A percentile compares a stretch with the other conserved stretches of the same genome.
Conservation (phyloP, 2,329 filamentous ascomycete species). For the Pyrenochaeta sp. region DNA sequence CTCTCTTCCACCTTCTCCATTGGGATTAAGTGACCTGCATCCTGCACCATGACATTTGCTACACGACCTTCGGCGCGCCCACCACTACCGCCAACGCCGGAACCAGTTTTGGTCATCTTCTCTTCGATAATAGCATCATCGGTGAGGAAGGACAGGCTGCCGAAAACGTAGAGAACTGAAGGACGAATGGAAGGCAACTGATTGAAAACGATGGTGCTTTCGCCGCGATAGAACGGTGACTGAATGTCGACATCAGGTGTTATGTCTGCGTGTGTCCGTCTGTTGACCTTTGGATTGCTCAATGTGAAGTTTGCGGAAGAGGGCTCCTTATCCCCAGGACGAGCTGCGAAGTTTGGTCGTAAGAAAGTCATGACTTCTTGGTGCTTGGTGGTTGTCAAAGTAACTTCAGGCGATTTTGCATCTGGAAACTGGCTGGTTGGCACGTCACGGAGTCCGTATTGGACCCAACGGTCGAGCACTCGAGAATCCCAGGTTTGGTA, state of each 20-base stretch:
- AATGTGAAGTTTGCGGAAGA: constrained; percentile 37
- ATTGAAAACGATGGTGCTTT: constrained; percentile 65
- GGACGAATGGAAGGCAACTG: constrained; percentile 70
- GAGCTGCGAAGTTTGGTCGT: constrained; percentile 65
- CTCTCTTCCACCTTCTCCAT: constrained; percentile 78
- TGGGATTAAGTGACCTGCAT: constrained; percentile 80
- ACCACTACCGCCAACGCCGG: constrained; percentile 73
- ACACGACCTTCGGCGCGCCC: constrained; percentile 72
- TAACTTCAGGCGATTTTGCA: constrained; percentile 62
- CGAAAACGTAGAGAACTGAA: constrained; percentile 72
- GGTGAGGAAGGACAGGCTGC: constrained; percentile 62
- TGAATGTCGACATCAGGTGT: constrained; percentile 45
- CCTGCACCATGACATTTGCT: constrained; percentile 68
- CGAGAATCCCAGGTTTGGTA: constrained; percentile 84
- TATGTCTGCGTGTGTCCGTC: constrained; percentile 55
- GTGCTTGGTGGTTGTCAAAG: constrained; percentile 82
- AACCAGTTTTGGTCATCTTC: constrained; percentile 71
- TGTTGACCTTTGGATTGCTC: constrained; percentile 44
- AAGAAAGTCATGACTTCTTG: constrained; percentile 86
- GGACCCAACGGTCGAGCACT: constrained; percentile 77
- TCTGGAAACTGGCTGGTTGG: constrained; percentile 69
- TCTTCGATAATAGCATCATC: constrained; percentile 58
- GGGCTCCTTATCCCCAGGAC: constrained; percentile 56
- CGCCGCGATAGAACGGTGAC: constrained; percentile 72
- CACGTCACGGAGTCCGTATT: constrained; percentile 77